Evolutionary conservation across 2,329 filamentous ascomycete genomes (phyloP).

Genomic region (Orbilia oligospora): DNA sequence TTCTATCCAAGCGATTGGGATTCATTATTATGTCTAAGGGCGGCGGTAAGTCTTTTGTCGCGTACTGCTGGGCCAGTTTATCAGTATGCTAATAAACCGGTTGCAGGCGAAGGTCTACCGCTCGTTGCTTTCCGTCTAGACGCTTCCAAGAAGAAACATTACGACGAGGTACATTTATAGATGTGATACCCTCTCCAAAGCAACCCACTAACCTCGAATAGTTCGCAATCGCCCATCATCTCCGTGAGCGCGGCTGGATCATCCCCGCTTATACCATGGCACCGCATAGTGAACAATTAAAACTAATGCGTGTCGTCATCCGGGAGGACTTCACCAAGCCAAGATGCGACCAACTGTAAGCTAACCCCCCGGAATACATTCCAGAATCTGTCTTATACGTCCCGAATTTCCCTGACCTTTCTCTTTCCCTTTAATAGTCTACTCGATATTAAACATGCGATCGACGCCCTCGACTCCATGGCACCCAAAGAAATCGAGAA

Average conservation of each 20-base stretch:
- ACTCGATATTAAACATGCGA: conserved; percentile 81
- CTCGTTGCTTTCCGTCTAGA: conserved; percentile 89
- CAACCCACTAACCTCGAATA: conserved; percentile 73
- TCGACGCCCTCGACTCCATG: conserved; percentile 79
- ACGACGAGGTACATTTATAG: conserved; percentile 69
- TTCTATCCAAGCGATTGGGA: conserved; percentile 77
- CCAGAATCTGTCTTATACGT: too few relatives aligned
- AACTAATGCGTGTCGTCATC: conserved; percentile 93
- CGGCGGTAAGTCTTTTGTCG: conserved; percentile 74
- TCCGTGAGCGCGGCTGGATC: conserved; percentile 90
- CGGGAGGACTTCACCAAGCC: conserved; percentile 90
- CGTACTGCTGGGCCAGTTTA: too few relatives aligned
- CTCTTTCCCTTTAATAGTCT: conserved; percentile 67
- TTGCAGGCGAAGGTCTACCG: conserved; percentile 77
- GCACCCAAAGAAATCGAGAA: conserved; percentile 79
- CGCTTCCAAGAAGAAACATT: conserved; percentile 71
- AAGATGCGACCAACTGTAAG: conserved; percentile 79
- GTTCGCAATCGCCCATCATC: conserved; percentile 84
- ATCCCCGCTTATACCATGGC: conserved; percentile 98
- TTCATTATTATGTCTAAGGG: conserved; percentile 91
- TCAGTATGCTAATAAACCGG: background rate
- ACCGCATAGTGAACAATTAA: conserved; percentile 83
- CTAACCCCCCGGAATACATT: too few relatives aligned
- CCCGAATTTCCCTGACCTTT: conserved; percentile 11
- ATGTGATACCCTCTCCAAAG: background rate